Base-by-base conservation (phyloP, 2,329 filamentous ascomycete species). In the Dactylellina haptotyla region DNA sequence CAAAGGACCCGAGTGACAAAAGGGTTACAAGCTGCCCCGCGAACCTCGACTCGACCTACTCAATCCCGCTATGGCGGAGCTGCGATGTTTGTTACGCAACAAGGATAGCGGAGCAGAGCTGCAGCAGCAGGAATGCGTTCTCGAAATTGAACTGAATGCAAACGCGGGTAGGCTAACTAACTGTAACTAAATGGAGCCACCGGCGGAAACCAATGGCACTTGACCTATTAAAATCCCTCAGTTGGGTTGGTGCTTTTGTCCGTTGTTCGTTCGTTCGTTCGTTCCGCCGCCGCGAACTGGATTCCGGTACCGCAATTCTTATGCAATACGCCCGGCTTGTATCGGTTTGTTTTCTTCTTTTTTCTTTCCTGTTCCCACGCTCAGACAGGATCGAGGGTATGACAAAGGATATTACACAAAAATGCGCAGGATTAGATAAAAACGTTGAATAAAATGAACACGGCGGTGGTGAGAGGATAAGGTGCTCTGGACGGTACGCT, bases 211-310 rank as follows among this genome's bases (percentile, higher is more conserved):
- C 61, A 73, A 66, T 73, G 46, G 45, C 25, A 46, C 69, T 46
- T 26, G 14, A 30, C 61, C 61, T 59, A 66, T 73, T 73, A 73
- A 73, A 73, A 73, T 73, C 62, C 69, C 69, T 73, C 69, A 73
- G 16, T 6, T 16, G 14, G 20, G 10, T 48, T 8, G 25, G 39
- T 32, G 26, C 51, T 14, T 45, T 39, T 9, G 41, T 10, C 9
- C 16, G 41, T 12, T n/a, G 41, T 18, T 20, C 16, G 12, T 23
- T 18, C 4, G 41, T 12, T 4, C 9, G 18, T 9, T 46, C 6
- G 39, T 4, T 8, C 6, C n/a, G 4, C n/a, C 16, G 41, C 16
- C 5, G 3, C 9, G n/a, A 54, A 25, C 4, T 1, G 12, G 16
- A 54, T 54, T 34, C 50, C 50, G 50, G 50, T 59, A 30, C 43